These are phyloP conservation scores for Penicillium capsulatum DNA, from an alignment of 2,329 filamentous ascomycete genomes.

Conservation along the genomic window DNA sequence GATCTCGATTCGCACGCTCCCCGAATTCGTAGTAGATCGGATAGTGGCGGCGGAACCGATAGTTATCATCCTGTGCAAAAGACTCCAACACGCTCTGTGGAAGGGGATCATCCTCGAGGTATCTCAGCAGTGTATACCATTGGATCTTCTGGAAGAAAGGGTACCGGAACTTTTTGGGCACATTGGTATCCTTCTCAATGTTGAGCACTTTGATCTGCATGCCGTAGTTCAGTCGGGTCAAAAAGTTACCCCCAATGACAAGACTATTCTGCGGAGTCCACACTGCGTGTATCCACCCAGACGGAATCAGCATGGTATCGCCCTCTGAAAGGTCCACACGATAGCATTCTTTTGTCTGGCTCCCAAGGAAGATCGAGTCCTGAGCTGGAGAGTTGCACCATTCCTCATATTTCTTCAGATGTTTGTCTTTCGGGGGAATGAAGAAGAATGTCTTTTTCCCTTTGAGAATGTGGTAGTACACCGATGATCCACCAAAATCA, in stretches of 20 bases:
- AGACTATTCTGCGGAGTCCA: slow-evolving; percentile 67
- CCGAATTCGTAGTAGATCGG: slow-evolving; percentile 59
- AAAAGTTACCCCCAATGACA: slow-evolving; percentile 67
- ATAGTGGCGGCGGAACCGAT: slow-evolving; percentile 50
- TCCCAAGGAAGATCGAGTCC: slow-evolving; percentile 61
- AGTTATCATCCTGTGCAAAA: slow-evolving; percentile 53
- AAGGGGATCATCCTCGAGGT: slow-evolving; percentile 61
- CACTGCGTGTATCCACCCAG: slow-evolving; percentile 68
- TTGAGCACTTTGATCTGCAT: slow-evolving; percentile 64
- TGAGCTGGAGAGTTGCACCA: slow-evolving; percentile 66
- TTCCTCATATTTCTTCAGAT: slow-evolving; percentile 66
- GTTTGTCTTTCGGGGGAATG: slow-evolving; percentile 63
- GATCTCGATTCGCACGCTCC: slow-evolving; percentile 50
- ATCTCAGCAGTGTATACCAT: slow-evolving; percentile 63
- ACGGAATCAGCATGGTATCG: slow-evolving; percentile 67
- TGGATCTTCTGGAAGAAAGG: slow-evolving; percentile 66
- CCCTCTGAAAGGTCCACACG: slow-evolving; percentile 62
- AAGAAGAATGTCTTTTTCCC: slow-evolving; percentile 69
- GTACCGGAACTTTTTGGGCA: slow-evolving; percentile 62
- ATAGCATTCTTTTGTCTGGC: slow-evolving; percentile 63
- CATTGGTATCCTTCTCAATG: slow-evolving; percentile 64
- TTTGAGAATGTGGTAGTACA: slow-evolving; percentile 66
- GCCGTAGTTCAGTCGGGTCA: slow-evolving; percentile 61
- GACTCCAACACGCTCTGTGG: slow-evolving; percentile 53
- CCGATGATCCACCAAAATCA: slow-evolving; percentile 66